Percentiles rank a stretch among this genome's conserved stretches.
Evolutionary conservation across 345 rosid species (phyloP).

Genomic region (Hibiscus mutabilis): DNA sequence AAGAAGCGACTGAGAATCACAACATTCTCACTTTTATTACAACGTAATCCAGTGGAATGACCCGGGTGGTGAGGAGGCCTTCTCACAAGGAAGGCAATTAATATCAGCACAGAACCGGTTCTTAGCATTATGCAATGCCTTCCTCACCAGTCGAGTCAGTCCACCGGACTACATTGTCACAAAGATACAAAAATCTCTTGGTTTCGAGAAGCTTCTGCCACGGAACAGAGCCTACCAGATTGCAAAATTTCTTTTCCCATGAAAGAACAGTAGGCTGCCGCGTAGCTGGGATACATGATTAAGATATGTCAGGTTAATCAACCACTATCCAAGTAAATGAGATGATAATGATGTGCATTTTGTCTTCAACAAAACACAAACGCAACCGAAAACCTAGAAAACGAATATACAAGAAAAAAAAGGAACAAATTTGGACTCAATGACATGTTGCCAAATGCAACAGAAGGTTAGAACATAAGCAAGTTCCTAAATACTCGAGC

Average conservation of each 20-base stretch:
- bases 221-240: conserved; percentile 54
- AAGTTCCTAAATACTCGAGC: neutral
- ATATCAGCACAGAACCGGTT: conserved; percentile 59
- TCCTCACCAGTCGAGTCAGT: conserved; percentile 72
- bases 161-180: conserved; percentile 49
- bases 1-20: too few relatives aligned
- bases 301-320: neutral
- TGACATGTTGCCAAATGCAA: neutral
- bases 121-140: conserved; percentile 70
- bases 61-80: too few relatives aligned
- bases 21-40: too few relatives aligned
- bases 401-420: neutral
- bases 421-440: neutral
- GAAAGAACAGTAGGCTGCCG: conserved; percentile 17
- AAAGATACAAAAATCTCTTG: conserved; percentile 31
- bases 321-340: conserved; percentile 12
- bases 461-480: neutral
- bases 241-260: conserved; percentile 65
- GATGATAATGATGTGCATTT: neutral
- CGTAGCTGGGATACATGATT: conserved; percentile 17
- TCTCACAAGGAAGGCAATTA: conserved; percentile 42
- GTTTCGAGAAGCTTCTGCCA: conserved; percentile 62
- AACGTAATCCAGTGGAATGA: too few relatives aligned
- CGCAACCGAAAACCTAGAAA: conserved; percentile 11
- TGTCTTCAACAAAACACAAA: neutral